Evolutionary conservation across 2,329 filamentous ascomycete genomes (phyloP).

Genomic region (Macrophomina phaseolina): DNA sequence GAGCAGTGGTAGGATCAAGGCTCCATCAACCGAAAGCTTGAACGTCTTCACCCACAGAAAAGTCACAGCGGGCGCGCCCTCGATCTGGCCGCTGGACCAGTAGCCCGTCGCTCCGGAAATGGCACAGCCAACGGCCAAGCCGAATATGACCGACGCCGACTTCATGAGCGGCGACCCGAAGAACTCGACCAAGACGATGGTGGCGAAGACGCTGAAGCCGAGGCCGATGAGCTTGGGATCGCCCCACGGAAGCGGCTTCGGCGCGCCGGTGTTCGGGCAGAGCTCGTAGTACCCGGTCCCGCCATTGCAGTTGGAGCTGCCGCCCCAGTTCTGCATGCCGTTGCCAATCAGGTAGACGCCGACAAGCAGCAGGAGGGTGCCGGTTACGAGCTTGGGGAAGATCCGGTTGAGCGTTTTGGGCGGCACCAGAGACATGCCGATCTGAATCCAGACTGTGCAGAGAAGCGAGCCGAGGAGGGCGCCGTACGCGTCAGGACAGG

Average conservation of each 20-base stretch:
- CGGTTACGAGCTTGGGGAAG: slow-evolving; percentile 39
- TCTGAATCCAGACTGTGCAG: slow-evolving; percentile 49
- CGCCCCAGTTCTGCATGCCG: slow-evolving; percentile 39
- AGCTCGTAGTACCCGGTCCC: slow-evolving; percentile 38
- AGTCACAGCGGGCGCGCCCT: slow-evolving; percentile 33
- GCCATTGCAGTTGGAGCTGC: slow-evolving; percentile 37
- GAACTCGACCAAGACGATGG: slow-evolving; percentile 37
- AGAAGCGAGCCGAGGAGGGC: slow-evolving; percentile 43
- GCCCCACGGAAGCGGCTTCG: slow-evolving; percentile 41
- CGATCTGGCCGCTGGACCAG: slow-evolving; percentile 34
- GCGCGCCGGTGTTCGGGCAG: slow-evolving; percentile 34
- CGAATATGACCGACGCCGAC: slow-evolving; percentile 37
- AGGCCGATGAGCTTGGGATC: slow-evolving; percentile 38
- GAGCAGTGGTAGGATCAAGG: slow-evolving; percentile 36
- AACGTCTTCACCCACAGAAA: slow-evolving; percentile 40
- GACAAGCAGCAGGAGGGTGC: slow-evolving; percentile 34
- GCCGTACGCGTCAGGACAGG: slow-evolving; percentile 34
- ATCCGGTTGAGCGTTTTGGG: slow-evolving; percentile 35
- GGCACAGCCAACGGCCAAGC: slow-evolving; percentile 37
- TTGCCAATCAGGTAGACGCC: slow-evolving; percentile 38
- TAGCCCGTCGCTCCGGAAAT: slow-evolving; percentile 38
- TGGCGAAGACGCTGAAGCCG: slow-evolving; percentile 39
- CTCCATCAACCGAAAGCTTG: slow-evolving; percentile 38
- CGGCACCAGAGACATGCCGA: slow-evolving; percentile 36
- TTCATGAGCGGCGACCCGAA: slow-evolving; percentile 39